Base-by-base conservation (phyloP, 1,139 yeast genomes). In the Blastobotrys elegans region DNA sequence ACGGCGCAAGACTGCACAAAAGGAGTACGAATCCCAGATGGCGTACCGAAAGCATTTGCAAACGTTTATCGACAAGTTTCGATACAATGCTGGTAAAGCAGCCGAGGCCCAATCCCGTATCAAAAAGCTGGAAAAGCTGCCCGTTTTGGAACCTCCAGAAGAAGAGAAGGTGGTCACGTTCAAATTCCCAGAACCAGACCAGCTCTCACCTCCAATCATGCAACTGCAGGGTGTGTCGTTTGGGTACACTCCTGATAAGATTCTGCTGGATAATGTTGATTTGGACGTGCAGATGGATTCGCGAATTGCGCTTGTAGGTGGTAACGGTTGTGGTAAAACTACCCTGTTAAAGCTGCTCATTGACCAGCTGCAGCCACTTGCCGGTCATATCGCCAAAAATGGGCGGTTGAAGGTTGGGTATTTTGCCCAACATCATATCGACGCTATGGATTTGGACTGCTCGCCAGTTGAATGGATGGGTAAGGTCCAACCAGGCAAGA, bases 341-440 rank as follows among this genome's bases (percentile, higher is more conserved):
- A 92, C 98, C 1, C 72, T 92, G 55, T 75, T 92, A 62, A 92
- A 90, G 66, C 73, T 92, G 47, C 73, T 92, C 58, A 82, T 90
- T 78, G 96, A 87, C 53, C 79, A 75, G 56, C 70, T 85, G 48
- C 69, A 73, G 20, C 97, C 98, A 2, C 60, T 80, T 39, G 72
- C 70, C 10, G 99, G 99, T 50, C 73, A 76, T 50, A 84, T 90
- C 16, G 76, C 86, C 27, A 78, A 81, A 55, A 90, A 92, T 62
- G 85, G 95, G 36, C 77, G 97, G 59, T 72, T 92, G 57, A 79
- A 98, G 69, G 84, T 92, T 45, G 98, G 96, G 17, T 94, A 94
- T 68, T 92, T 92, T 72, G 97, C 99, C n/a, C 99, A 92, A 71
- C 98, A 92, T 66, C 98, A 92, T 63, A 95, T 92, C 56, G 99